These are phyloP conservation scores for Corinectria fuckeliana DNA, from an alignment of 2,329 filamentous ascomycete species.

Conservation along the genomic window DNA sequence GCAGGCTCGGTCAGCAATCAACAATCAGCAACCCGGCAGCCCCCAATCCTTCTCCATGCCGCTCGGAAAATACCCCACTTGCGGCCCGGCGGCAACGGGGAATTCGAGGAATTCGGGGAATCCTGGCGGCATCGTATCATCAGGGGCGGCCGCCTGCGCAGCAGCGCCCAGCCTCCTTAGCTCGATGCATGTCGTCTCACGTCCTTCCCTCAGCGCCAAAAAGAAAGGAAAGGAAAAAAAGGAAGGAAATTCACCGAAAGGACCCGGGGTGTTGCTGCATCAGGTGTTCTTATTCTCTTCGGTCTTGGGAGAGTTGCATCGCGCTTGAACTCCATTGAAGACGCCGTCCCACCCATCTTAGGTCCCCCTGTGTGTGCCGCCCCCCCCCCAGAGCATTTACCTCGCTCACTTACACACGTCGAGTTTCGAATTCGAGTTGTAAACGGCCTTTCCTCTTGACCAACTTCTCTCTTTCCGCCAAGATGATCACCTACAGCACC, in stretches of 20 bases:
- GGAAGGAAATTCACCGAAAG: not conserved
- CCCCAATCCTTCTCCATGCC: not conserved
- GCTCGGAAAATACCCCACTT: constrained; percentile 12
- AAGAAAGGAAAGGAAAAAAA: not conserved
- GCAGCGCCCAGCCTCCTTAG: not conserved
- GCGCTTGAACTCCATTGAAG: not conserved
- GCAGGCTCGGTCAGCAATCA: no score
- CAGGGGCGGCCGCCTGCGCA: not conserved
- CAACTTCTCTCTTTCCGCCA: not conserved
- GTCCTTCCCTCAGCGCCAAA: not conserved
- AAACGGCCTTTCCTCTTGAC: no score
- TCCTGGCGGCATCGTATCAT: constrained; percentile 2
- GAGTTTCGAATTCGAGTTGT: not conserved
- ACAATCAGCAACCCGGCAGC: no score
- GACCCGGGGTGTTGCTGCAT: not conserved
- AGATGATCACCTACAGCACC: not conserved
- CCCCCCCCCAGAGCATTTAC: not conserved
- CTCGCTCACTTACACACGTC: not conserved
- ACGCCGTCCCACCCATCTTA: not conserved
- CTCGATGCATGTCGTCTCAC: not conserved
- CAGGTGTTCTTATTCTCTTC: not conserved
- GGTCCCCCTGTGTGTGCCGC: not conserved
- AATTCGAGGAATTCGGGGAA: constrained; percentile 17
- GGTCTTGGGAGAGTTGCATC: not conserved
- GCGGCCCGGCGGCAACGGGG: not conserved